Base-by-base conservation (phyloP, 2,329 filamentous ascomycete genomes). In the Davidsoniella virescens region DNA sequence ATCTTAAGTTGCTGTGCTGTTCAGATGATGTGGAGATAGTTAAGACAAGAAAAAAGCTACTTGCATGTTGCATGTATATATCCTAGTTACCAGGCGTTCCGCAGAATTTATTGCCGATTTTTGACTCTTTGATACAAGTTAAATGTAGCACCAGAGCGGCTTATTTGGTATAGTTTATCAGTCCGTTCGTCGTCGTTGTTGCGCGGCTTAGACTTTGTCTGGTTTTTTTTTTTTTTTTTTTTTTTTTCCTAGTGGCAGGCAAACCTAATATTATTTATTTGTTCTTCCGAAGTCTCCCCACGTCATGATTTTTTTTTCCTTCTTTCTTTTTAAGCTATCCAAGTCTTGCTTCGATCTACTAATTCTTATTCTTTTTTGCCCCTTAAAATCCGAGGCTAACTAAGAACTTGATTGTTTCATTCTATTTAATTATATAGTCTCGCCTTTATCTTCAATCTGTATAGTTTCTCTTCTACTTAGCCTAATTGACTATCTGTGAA, bases 391-490 rank as follows among this genome's bases (percentile, higher is more conserved):
- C 18, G 25, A 5, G 26, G 8, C 9, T 37, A 36, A 20, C 9
- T 37, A 36, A 20, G n/a, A 29, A 43, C 47, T 43, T 29, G 14
- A 44, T 49, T 29, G 41, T 33, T 26, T 51, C 37, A 40, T 57
- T 52, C 18, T 39, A 49, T 29, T 49, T n/a, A 29, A 29, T 29
- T 29, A 10, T 29, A 29, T 29, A 29, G 26, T 12, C 29, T 33
- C 40, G 18, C 8, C 38, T 38, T 33, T 26, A 23, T 46, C 23
- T 23, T 50, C 29, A 39, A 43, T 20, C 36, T 12, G 16, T 49
- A 20, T 52, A 17, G 47, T 39, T 33, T 46, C 38, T 42, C 26
- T 41, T 49, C 23, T 14, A 26, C 43, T 40, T 20, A 39, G 14
- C 16, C 36, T 52, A 33, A 47, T 47, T 17, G 18, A 20, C 18